Evolutionary conservation across 2,329 filamentous ascomycete genomes (phyloP).

Genomic region (Gliomastix tumulicola): DNA sequence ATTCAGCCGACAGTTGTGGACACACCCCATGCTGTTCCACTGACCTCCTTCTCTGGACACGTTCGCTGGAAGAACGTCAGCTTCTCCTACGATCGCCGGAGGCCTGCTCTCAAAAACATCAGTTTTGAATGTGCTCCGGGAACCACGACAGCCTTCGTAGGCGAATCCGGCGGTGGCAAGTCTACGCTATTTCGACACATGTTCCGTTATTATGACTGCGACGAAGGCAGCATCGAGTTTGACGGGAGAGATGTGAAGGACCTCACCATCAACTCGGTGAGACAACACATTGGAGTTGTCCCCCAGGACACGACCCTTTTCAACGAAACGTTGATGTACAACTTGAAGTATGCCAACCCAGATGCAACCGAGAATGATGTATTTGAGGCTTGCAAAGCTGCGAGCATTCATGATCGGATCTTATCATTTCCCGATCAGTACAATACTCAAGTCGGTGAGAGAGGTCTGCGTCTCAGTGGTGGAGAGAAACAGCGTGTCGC

Average conservation of each 20-base stretch:
- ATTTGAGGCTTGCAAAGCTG: constrained; percentile 73
- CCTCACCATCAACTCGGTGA: constrained; percentile 87
- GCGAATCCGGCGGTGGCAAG: constrained; percentile 94
- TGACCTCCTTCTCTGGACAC: constrained; percentile 68
- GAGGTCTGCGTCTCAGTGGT: constrained; percentile 78
- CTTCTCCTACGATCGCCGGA: constrained; percentile 84
- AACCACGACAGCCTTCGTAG: constrained; percentile 91
- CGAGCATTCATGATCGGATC: constrained; percentile 90
- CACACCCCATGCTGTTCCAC: constrained; percentile 51
- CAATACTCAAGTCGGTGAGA: constrained; percentile 83
- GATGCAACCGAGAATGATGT: constrained; percentile 75
- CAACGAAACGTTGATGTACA: constrained; percentile 94
- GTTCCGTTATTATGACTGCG: constrained; percentile 91
- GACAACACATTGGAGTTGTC: constrained; percentile 87
- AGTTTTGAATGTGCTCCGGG: constrained; percentile 82
- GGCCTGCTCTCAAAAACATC: constrained; percentile 76
- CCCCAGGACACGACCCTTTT: constrained; percentile 95
- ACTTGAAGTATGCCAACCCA: constrained; percentile 83
- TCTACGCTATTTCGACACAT: constrained; percentile 93
- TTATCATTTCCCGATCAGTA: constrained; percentile 83
- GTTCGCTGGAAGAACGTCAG: constrained; percentile 84
- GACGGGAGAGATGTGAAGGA: constrained; percentile 81
- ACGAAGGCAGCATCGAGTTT: constrained; percentile 72
- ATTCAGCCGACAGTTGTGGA: constrained; percentile 90
- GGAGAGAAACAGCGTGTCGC: constrained; percentile 92